Conservation (phyloP, 176 grass and related monocot genomes). For the Pharus latifolius region DNA sequence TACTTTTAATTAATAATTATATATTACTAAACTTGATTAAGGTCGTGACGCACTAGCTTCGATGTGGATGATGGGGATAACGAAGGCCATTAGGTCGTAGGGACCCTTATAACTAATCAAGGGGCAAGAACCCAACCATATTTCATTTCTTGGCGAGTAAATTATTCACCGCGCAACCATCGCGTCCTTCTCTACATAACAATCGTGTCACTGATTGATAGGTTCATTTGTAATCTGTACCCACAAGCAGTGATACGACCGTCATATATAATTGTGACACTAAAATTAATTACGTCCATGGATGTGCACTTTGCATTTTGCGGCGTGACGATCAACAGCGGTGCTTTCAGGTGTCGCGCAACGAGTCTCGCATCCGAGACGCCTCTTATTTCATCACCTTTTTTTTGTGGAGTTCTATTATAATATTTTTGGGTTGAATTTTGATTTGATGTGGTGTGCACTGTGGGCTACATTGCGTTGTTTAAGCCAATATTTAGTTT, state of each 20-base stretch:
- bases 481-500: neutral
- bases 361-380: conserved; percentile 28
- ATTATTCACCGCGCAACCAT: neutral
- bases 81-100: conserved; percentile 19
- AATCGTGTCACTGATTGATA: neutral
- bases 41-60: conserved; percentile 44
- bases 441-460: neutral
- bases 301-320: conserved; percentile 4
- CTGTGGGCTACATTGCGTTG: conserved; percentile 3
- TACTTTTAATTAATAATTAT: neutral
- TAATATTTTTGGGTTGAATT: neutral
- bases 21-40: conserved; percentile 28
- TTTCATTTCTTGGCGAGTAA: neutral
- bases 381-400: conserved; percentile 25
- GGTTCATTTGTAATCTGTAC: fast-evolving
- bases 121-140: neutral
- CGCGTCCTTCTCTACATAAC: neutral
- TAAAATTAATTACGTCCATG: no score
- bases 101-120: conserved; percentile 5
- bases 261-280: no score
- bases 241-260: neutral
- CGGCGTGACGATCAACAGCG: conserved; percentile 25
- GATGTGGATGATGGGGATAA: conserved; percentile 38
- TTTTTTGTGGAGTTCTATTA: neutral
- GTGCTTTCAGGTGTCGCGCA: conserved; percentile 48